These are phyloP conservation scores for Cicer yamashitae DNA, from an alignment of 306 rosid genomes.

Conservation along the genomic window DNA sequence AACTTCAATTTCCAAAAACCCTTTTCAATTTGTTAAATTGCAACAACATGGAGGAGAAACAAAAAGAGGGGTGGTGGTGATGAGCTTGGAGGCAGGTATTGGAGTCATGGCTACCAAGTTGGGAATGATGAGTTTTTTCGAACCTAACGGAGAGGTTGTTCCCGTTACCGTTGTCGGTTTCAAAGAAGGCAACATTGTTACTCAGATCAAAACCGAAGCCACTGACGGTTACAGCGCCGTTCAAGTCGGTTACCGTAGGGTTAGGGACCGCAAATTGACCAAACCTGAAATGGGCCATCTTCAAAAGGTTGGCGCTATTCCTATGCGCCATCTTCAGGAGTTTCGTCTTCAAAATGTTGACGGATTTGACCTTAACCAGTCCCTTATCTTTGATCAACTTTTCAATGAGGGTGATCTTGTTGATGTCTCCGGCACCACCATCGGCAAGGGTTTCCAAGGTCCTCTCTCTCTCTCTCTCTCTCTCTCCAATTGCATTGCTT, in stretches of 20 bases:
- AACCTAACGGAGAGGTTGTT: slow-evolving; percentile 71
- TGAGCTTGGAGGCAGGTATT: slow-evolving; percentile 90
- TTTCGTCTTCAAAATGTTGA: slow-evolving; percentile 71
- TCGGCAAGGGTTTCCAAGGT: slow-evolving; percentile 95
- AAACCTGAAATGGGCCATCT: slow-evolving; percentile 93
- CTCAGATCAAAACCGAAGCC: slow-evolving; percentile 81
- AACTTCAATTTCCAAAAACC: not conserved
- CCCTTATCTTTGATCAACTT: slow-evolving; percentile 60
- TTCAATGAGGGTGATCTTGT: slow-evolving; percentile 94
- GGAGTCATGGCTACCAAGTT: slow-evolving; percentile 95
- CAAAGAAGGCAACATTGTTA: slow-evolving; percentile 92
- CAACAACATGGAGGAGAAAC: not conserved
- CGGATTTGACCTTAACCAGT: slow-evolving; percentile 71
- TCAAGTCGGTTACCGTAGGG: slow-evolving; percentile 83
- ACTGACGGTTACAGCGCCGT: slow-evolving; percentile 86
- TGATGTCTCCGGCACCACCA: slow-evolving; percentile 90
- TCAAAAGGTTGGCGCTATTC: slow-evolving; percentile 77
- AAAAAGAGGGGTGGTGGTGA: slow-evolving; percentile 40
- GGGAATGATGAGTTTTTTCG: slow-evolving; percentile 93
- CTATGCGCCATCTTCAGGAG: slow-evolving; percentile 96
- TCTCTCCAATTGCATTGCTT: not conserved
- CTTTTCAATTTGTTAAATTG: slow-evolving; percentile 11
- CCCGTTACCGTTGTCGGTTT: slow-evolving; percentile 93
- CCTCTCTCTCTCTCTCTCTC: slow-evolving; percentile 28
- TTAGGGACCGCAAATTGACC: slow-evolving; percentile 80